These are phyloP conservation scores for Paraconiothyrium sp. DNA, from an alignment of 2,329 filamentous ascomycete species.

Conservation along the genomic window DNA sequence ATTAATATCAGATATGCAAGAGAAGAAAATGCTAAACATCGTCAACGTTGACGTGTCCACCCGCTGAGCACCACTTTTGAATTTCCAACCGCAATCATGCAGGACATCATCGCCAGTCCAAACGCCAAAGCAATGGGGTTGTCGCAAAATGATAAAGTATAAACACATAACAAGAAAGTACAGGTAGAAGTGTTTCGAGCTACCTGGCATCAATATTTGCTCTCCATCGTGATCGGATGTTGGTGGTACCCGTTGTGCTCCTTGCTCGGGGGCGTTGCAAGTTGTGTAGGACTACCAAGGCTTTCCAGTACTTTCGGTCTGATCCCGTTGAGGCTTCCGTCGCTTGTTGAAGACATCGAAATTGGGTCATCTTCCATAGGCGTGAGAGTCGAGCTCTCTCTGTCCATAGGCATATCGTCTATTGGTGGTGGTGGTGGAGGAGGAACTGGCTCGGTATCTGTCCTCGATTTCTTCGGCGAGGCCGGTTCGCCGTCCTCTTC, in stretches of 20 bases:
- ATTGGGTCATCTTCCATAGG: conserved; percentile 36
- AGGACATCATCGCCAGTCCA: neutral
- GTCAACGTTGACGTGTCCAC: conserved; percentile 2
- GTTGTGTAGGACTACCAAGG: conserved; percentile 51
- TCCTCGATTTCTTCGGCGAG: conserved; percentile 46
- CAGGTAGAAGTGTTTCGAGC: conserved; percentile 2
- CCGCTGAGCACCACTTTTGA: conserved; percentile 1
- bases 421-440: conserved; percentile 53
- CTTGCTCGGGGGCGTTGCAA: conserved; percentile 55
- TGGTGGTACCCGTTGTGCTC: conserved; percentile 26
- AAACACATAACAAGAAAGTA: conserved; percentile 13
- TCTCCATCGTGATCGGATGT: neutral
- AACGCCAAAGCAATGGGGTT: conserved; percentile 15
- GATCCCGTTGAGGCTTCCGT: conserved; percentile 10
- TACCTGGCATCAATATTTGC: neutral
- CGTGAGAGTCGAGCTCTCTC: conserved; percentile 34
- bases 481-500: conserved; percentile 40
- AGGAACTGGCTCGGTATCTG: conserved; percentile 47
- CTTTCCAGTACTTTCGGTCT: conserved; percentile 30
- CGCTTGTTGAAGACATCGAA: conserved; percentile 14
- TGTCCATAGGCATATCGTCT: conserved; percentile 39
- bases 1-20: conserved; percentile 5
- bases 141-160: conserved; percentile 1
- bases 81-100: conserved; percentile 7
- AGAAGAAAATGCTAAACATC: conserved; percentile 6